Evolutionary conservation across 176 grass and related monocot species (phyloP).

Genomic region (Juncus inflexus): DNA sequence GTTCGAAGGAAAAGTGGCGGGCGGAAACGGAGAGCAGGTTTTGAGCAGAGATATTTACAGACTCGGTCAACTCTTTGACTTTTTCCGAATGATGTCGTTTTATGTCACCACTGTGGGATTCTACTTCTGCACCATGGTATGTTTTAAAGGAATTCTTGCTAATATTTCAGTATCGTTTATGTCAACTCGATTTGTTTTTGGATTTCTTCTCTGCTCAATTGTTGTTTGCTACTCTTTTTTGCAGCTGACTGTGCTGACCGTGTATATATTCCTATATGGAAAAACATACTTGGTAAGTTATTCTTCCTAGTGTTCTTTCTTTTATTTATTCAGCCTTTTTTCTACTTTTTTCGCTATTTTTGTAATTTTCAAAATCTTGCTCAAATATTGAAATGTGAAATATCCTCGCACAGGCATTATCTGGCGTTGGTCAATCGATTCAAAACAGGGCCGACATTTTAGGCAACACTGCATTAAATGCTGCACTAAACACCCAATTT

Average conservation of each 20-base stretch:
- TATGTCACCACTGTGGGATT: constrained; percentile 92
- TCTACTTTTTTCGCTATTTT: constrained; percentile 10
- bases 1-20: constrained; percentile 96
- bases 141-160: not conserved
- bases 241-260: constrained; percentile 48
- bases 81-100: constrained; percentile 96
- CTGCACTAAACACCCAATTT: constrained; percentile 92
- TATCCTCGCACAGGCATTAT: constrained; percentile 51
- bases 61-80: constrained; percentile 92
- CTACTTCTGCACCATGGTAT: constrained; percentile 97
- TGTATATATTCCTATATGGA: constrained; percentile 49
- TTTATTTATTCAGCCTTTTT: not conserved
- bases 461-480: constrained; percentile 80
- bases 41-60: constrained; percentile 88
- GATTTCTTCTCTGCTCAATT: too few relatives aligned
- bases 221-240: not conserved
- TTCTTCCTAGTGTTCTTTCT: not conserved
- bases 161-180: constrained; percentile 4
- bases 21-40: constrained; percentile 94
- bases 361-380: constrained; percentile 14
- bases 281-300: constrained; percentile 38
- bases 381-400: too few relatives aligned
- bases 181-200: not conserved
- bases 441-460: constrained; percentile 37
- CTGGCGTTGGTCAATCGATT: constrained; percentile 81